Base-by-base conservation (phyloP, 345 rosid species). In the Bruguiera sexangula region DNA sequence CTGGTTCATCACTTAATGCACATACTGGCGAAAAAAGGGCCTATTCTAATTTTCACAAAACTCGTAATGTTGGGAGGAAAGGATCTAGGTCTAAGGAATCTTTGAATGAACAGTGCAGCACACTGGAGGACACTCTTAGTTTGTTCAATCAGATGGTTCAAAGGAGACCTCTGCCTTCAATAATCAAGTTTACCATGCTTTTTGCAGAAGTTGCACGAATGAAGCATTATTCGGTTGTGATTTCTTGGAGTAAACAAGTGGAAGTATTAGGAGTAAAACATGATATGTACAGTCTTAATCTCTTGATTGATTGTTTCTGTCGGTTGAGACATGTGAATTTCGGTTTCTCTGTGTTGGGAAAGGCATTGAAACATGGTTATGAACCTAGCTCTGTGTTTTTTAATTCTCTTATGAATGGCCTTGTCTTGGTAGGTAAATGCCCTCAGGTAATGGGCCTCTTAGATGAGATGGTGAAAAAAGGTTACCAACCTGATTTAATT, bases 401-500 rank as follows among this genome's bases (percentile, higher is more conserved):
- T 7, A 71, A 63, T 71, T 52, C 75, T 8, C 32, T 71, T n/a
- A 57, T 64, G 55, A 65, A 71, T 64, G 69, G 75, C 32, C 43
- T 71, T 18, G 29, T 30, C 30, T 13, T n/a, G 39, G 58, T n/a
- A 29, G 69, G 69, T 56, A 39, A 50, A 55, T 0, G 58, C 24
- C 31, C 29, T 39, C 22, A 46, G 15, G 69, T 69, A 1, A 53
- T 72, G 54, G 22, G 52, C 21, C 8, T 56, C 6, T 27, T 71
- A 34, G 63, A 63, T 34, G 53, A 65, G 46, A 55, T 71, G 32
- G 48, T 27, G 19, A 53, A 48, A 8, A 56, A 34, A 8, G 1
- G 50, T 32, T 61, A 31, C 37, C 48, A 61, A n/a, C 65, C 46
- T 19, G 57, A 50, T n/a, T 4, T 46, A 16, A 21, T 64, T 4